phyloP scores from a whole-genome alignment of 352 stramenopile genomes.

The Peronospora tabacina region DNA sequence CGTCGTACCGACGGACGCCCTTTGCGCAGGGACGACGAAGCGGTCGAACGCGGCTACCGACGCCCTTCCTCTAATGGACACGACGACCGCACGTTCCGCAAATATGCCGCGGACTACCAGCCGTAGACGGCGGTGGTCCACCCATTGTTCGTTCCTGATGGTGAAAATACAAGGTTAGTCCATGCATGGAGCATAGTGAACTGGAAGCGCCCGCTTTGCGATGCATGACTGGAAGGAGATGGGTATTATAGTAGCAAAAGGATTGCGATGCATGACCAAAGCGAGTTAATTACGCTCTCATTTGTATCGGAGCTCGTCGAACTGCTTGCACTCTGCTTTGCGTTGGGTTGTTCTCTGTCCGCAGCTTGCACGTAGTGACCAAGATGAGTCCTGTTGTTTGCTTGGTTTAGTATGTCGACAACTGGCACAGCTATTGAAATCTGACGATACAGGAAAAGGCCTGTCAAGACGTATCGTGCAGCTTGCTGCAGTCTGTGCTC shows the following conservation, averaged over 20 bases:
- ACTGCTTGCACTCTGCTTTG: slow-evolving; percentile 3
- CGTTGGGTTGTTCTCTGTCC: background rate
- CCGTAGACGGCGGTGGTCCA: slow-evolving; percentile 19
- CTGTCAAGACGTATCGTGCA: slow-evolving; percentile 16
- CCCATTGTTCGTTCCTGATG: slow-evolving; percentile 2
- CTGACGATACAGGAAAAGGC: slow-evolving; percentile 13
- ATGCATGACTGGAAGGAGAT: slow-evolving; percentile 1
- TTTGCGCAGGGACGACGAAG: slow-evolving; percentile 25
- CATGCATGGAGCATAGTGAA: slow-evolving; percentile 1
- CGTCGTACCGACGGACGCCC: slow-evolving; percentile 16
- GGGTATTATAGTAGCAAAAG: slow-evolving; percentile 20
- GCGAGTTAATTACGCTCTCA: slow-evolving; percentile 19
- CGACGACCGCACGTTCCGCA: slow-evolving; percentile 48
- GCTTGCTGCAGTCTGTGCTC: no score
- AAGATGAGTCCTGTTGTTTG: slow-evolving; percentile 10
- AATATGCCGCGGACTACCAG: slow-evolving; percentile 40
- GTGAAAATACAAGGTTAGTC: slow-evolving; percentile 9
- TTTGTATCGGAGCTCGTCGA: slow-evolving; percentile 12
- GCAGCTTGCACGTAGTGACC: slow-evolving; percentile 9
- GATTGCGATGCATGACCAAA: background rate
- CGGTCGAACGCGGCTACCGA: slow-evolving; percentile 33
- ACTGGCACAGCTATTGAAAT: slow-evolving; percentile 9
- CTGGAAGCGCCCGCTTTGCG: background rate
- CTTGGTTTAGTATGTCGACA: slow-evolving; percentile 24
- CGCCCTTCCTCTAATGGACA: slow-evolving; percentile 34